Base-by-base conservation (phyloP, 2,329 filamentous ascomycete genomes). In the Polychaeton citri region DNA sequence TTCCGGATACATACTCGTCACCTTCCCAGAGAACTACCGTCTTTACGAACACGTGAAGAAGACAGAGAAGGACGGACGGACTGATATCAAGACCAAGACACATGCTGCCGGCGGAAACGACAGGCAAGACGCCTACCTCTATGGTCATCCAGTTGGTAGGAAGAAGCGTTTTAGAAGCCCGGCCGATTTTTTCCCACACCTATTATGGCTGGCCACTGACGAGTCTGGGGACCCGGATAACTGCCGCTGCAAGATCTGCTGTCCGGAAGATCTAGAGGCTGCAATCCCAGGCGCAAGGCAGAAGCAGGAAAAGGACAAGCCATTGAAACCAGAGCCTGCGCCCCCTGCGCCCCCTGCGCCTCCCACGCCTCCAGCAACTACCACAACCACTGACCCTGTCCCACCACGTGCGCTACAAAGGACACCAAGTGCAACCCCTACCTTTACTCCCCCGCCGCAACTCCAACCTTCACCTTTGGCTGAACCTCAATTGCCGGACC, bases 111-210 rank as follows among this genome's bases (percentile, higher is more conserved):
- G 65, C 21, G 64, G 61, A 8, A 68, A 66, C 41, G 68, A 72
- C 47, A 57, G 71, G 37, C 68, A 72, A 45, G 72, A 76, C 48
- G 69, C 69, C 20, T 76, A 75, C 43, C 60, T 76, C 5, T 76
- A 75, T 49, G 72, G 72, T 15, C 71, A 76, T 47, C 72, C 71
- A 2, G 56, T 63, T 32, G 72, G 71, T 12, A 61, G 66, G 13
- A 68, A 65, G 51, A 74, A 74, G 54, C 63, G 71, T 33, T 76
- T 67, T 49, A 56, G 72, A 37, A 75, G 70, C 46, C 71, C 72
- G 0, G 64, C 63, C 35, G 72, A 76, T 42, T 76, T 76, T 57
- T 72, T 74, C 41, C 70, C 69, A 2, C 72, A 76, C 49, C 54
- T 76, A 3, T 51, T 74, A 2, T 74, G 72, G 69, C 63, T 76